These are phyloP conservation scores for Helichrysum umbraculigerum DNA, from an alignment of 129 eudicot species.

Conservation along the genomic window DNA sequence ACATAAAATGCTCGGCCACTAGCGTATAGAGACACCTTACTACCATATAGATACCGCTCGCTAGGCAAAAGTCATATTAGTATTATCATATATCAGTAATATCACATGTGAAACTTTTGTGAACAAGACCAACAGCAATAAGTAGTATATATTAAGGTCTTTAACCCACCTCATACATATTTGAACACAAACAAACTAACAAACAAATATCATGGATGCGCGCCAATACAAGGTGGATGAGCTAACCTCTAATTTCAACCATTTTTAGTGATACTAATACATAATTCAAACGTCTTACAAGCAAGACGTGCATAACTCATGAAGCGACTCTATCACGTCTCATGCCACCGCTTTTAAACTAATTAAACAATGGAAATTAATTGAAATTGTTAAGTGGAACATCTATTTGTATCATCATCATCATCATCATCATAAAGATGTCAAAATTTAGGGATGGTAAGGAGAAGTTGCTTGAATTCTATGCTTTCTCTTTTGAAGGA, in stretches of 20 bases:
- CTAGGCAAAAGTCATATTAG: too few relatives aligned
- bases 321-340: background rate
- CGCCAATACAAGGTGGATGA: background rate
- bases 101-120: too few relatives aligned
- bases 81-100: too few relatives aligned
- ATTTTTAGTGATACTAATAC: background rate
- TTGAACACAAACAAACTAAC: background rate
- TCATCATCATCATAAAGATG: too few relatives aligned
- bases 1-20: too few relatives aligned
- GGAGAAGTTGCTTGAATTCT: slow-evolving; percentile 64
- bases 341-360: background rate
- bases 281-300: background rate
- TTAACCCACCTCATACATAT: too few relatives aligned
- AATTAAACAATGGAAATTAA: too few relatives aligned
- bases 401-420: background rate
- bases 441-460: slow-evolving; percentile 25
- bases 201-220: background rate
- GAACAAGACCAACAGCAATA: too few relatives aligned
- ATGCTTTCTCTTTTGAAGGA: slow-evolving; percentile 62
- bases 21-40: too few relatives aligned
- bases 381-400: background rate
- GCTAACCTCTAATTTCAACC: too few relatives aligned
- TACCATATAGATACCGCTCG: too few relatives aligned
- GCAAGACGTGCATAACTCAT: background rate
- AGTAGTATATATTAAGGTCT: too few relatives aligned